Evolutionary conservation across 2,329 filamentous ascomycete species (phyloP), one percentile per base, ranked within the genome.

Genomic region (Pseudovirgaria hyperparasitica): DNA sequence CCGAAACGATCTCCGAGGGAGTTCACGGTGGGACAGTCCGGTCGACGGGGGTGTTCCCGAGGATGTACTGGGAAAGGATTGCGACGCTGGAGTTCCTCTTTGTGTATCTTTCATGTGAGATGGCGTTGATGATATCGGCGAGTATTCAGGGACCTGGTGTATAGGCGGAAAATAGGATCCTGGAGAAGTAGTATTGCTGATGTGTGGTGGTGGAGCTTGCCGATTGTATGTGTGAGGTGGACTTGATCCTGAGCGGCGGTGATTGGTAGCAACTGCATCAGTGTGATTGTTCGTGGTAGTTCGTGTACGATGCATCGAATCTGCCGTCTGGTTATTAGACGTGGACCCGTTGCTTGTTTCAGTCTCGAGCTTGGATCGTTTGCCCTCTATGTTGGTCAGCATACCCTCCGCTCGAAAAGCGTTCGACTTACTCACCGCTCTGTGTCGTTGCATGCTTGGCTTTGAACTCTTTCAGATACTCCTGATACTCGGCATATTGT

Each of bases 381-480:
- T 63, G 28, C 49, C 54, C 44, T 61, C 55, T 46, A 34, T 27
- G 22, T 19, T 27, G 36, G 42, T 50, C 29, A 45, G 28, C 32
- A 30, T 21, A 23, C 24, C 30, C 34, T 34, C 32, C 21, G 25
- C 13, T 15, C 19, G 9, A 23, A 16, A 20, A 5, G 13, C 16
- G 20, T 10, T n/a, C 4, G 19, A 11, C 10, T 20, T 11, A 40
- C 46, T 30, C 32, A 55, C 54, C 50, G 41, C 52, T 50, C 12
- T 41, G 46, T 21, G 48, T 45, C 8, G 43, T 42, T 10, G 45
- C 48, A 38, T 86, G 76, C 46, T 78, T 79, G 25, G 74, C 70
- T 45, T 79, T 85, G 58, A 90, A 87, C 1, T 86, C 80, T 17
- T 71, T 66, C 13, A 87, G 57, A 46, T 90, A 90, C 22, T 71